phyloP scores from a whole-genome alignment of 306 rosid genomes.

The Inga leiocalycina region DNA sequence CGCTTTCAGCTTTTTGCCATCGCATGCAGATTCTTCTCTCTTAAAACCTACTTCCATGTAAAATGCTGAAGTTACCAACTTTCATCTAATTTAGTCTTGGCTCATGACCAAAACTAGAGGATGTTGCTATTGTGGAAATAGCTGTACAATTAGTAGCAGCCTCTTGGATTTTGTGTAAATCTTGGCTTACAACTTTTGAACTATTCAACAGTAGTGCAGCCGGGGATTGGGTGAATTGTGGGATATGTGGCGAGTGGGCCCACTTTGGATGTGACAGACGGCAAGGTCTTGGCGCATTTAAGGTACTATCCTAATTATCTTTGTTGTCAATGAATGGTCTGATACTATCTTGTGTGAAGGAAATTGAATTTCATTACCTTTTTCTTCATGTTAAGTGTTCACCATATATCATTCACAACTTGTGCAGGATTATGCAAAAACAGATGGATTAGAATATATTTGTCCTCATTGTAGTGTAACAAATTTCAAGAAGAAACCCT shows the following conservation, averaged over 20 bases:
- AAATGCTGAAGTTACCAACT: not conserved
- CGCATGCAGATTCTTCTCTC: constrained; percentile 8
- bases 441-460: constrained; percentile 96
- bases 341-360: not conserved
- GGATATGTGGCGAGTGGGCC: constrained; percentile 99
- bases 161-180: constrained; percentile 2
- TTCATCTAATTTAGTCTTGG: constrained; percentile 23
- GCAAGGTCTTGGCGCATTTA: constrained; percentile 98
- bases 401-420: constrained; percentile 16
- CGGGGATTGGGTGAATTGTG: constrained; percentile 99
- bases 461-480: constrained; percentile 97
- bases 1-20: not conserved
- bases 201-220: constrained; percentile 92
- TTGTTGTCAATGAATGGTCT: constrained; percentile 11
- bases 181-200: constrained; percentile 25
- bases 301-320: constrained; percentile 53
- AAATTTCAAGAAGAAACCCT: constrained; percentile 89
- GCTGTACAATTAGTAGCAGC: constrained; percentile 18
- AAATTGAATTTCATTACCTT: not conserved
- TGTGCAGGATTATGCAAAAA: constrained; percentile 97
- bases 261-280: constrained; percentile 99
- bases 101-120: not conserved
- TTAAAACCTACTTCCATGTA: not conserved
- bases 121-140: not conserved
- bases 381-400: constrained; percentile 14